Conservation (phyloP, 805 yeast species). For the Spathaspora passalidarum region DNA sequence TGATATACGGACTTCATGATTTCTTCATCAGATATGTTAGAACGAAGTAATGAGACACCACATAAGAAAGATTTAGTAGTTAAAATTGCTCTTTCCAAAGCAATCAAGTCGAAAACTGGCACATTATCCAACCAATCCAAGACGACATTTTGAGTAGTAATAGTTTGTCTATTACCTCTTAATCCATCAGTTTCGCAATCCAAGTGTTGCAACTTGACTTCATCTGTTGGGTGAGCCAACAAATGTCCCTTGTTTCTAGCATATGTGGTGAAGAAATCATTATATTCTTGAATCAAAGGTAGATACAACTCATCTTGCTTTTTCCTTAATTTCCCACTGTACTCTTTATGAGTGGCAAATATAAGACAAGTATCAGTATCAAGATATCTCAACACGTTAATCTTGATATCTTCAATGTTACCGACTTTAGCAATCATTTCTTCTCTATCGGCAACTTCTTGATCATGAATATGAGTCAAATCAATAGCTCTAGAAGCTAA, state of each 20-base stretch:
- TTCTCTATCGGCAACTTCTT: conserved; percentile 20
- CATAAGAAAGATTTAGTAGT: conserved; percentile 83
- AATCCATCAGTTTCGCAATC: conserved; percentile 84
- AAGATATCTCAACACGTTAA: conserved; percentile 69
- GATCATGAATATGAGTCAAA: conserved; percentile 35
- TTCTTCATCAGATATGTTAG: conserved; percentile 26
- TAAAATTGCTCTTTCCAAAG: conserved; percentile 85
- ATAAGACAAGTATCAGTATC: conserved; percentile 94
- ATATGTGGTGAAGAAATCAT: conserved; percentile 49
- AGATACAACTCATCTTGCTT: conserved; percentile 78
- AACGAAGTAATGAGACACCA: conserved; percentile 67
- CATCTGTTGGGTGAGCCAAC: conserved; percentile 17
- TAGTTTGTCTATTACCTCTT: conserved; percentile 72
- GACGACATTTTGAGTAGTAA: conserved; percentile 59
- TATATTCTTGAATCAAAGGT: conserved; percentile 70
- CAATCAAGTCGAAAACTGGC: conserved; percentile 75
- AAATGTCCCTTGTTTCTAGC: conserved; percentile 25
- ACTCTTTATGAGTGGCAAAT: conserved; percentile 76
- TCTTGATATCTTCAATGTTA: conserved; percentile 52
- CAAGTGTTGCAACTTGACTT: conserved; percentile 49
- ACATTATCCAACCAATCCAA: conserved; percentile 60
- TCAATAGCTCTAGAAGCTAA: conserved; percentile 86
- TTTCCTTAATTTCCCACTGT: conserved; percentile 74
- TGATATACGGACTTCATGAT: conserved; percentile 26
- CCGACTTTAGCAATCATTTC: conserved; percentile 61